These are phyloP conservation scores for Termitomyces sp. DNA, from an alignment of 768 basidiomycete genomes.

Conservation along the genomic window DNA sequence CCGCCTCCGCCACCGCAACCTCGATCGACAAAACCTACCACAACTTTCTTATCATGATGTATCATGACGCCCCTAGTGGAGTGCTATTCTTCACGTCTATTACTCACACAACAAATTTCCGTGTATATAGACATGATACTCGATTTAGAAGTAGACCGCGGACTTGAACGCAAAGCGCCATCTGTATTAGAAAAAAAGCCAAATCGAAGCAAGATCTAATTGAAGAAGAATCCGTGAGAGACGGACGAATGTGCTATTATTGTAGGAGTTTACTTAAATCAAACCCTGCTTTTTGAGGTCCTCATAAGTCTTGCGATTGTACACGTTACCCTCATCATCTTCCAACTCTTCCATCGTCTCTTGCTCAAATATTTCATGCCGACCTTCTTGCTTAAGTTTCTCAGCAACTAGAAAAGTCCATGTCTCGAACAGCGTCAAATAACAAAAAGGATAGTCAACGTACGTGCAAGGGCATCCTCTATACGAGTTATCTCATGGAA, in stretches of 20 bases:
- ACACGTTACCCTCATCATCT: constrained; percentile 97
- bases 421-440: not conserved
- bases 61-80: not conserved
- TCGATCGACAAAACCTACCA: constrained; percentile 21
- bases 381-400: constrained; percentile 95
- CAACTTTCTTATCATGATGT: not conserved
- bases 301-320: constrained; percentile 97
- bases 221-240: too few species aligned
- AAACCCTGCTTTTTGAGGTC: constrained; percentile 95
- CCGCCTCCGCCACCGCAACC: constrained; percentile 44
- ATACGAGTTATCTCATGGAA: constrained; percentile 99
- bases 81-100: not conserved
- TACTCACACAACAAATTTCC: not conserved
- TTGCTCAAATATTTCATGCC: constrained; percentile 86
- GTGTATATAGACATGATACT: not conserved
- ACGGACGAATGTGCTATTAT: too few species aligned
- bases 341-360: constrained; percentile 98
- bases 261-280: constrained; percentile 37
- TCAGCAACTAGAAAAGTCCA: constrained; percentile 69
- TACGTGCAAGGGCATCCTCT: constrained; percentile 90
- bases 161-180: not conserved
- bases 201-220: too few species aligned
- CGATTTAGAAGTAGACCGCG: not conserved
- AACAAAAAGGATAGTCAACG: constrained; percentile 26
- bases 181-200: not conserved